A percentile compares a stretch with the other conserved stretches of the same genome.
These are phyloP conservation scores for Cryptococcus sp. DNA, from an alignment of 1,284 basidiomycete species.

Conservation along the genomic window DNA sequence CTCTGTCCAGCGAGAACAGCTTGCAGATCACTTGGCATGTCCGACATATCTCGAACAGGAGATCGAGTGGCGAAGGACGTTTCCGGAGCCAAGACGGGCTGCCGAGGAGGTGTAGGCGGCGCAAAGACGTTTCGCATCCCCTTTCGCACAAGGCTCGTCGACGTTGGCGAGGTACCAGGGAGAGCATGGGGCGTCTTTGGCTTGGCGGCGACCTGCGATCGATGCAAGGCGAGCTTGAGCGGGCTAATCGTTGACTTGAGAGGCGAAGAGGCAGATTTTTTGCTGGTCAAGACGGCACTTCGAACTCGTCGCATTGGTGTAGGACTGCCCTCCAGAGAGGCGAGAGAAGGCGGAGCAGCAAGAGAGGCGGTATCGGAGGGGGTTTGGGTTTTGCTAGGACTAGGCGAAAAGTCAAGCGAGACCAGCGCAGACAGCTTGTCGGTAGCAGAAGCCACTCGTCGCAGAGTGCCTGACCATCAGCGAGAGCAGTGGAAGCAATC, in stretches of 20 bases:
- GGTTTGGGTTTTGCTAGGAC: constrained; percentile 1
- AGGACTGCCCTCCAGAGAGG: constrained; percentile 24
- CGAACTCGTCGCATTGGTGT: constrained; percentile 26
- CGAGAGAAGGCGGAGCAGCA: constrained; percentile 13
- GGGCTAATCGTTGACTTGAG: constrained; percentile 14
- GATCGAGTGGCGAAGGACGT: background rate
- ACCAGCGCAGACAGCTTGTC: constrained; percentile 29
- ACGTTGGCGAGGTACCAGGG: constrained; percentile 4
- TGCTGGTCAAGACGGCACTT: constrained; percentile 20
- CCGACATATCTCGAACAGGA: constrained; percentile 7
- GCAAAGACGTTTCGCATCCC: constrained; percentile 38
- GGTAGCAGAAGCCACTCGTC: constrained; percentile 32
- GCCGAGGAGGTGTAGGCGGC: constrained; percentile 24
- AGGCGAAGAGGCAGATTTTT: constrained; percentile 12
- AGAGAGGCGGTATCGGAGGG: constrained; percentile 7
- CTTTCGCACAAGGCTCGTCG: constrained; percentile 27
- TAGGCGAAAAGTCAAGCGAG: constrained; percentile 20
- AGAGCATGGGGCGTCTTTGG: background rate
- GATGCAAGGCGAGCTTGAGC: constrained; percentile 30
- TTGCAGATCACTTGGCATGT: constrained; percentile 24
- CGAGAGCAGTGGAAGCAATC: no score
- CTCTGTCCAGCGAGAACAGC: constrained; percentile 9
- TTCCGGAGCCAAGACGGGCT: background rate
- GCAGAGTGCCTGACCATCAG: constrained; percentile 13
- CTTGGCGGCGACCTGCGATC: constrained; percentile 13